These are phyloP conservation scores for Ceratobasidium papillatum DNA, from an alignment of 1,284 basidiomycete genomes.

Conservation along the genomic window DNA sequence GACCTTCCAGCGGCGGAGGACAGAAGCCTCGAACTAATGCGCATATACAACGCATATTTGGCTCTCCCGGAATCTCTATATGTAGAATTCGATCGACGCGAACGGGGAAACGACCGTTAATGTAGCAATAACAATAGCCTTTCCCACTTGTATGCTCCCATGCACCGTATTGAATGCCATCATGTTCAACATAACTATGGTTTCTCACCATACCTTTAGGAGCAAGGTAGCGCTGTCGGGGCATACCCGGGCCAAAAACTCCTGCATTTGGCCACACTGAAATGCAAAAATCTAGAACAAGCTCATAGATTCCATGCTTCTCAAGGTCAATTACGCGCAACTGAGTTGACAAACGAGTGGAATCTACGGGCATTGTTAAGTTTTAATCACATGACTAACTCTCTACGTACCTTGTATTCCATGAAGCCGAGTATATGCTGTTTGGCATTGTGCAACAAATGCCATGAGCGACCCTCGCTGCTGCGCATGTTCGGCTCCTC, in stretches of 20 bases:
- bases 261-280: slow-evolving; percentile 15
- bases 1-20: background rate
- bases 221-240: background rate
- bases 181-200: slow-evolving; percentile 25
- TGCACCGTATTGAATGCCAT: slow-evolving; percentile 13
- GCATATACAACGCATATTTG: background rate
- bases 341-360: slow-evolving; percentile 5
- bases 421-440: background rate
- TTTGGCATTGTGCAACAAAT: background rate
- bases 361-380: background rate
- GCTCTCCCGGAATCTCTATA: background rate
- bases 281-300: slow-evolving; percentile 11
- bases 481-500: no score
- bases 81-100: slow-evolving; percentile 3
- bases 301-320: background rate
- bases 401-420: background rate
- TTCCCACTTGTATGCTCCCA: slow-evolving; percentile 18
- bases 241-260: slow-evolving; percentile 15
- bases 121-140: slow-evolving; percentile 24
- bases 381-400: background rate
- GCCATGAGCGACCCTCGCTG: background rate
- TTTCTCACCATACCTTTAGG: background rate
- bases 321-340: background rate
- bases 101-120: background rate
- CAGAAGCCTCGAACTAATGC: slow-evolving; percentile 1